A percentile compares a stretch with the other conserved stretches of the same genome.
Evolutionary conservation across 305 asterid genomes (phyloP).

Genomic region (Fraxinus paxiana): DNA sequence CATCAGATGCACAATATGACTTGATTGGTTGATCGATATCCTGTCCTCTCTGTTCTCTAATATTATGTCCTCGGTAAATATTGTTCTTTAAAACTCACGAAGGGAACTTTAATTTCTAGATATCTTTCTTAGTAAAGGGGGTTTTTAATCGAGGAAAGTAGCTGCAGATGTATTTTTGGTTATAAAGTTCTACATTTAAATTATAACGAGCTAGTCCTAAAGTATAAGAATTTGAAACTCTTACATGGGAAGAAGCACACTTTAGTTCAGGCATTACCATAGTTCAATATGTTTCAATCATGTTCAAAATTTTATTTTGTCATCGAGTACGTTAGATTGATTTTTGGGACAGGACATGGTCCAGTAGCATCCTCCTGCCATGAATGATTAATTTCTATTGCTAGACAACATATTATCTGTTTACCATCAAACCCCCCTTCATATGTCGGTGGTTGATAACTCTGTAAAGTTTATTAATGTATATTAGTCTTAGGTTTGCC

Average conservation of each 20-base stretch:
- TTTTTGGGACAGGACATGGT: slow-evolving; percentile 6
- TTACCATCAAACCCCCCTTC: neutral
- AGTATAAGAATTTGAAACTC: slow-evolving; percentile 18
- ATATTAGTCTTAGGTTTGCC: neutral
- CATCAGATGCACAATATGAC: slow-evolving; percentile 2
- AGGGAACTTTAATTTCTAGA: neutral
- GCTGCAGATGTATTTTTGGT: neutral
- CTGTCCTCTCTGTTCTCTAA: slow-evolving; percentile 1
- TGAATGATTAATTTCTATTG: neutral
- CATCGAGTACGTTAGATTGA: neutral
- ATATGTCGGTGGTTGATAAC: slow-evolving; percentile 1
- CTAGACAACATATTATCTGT: neutral
- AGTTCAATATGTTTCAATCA: slow-evolving; percentile 14
- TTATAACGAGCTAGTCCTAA: slow-evolving; percentile 2
- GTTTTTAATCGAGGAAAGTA: neutral
- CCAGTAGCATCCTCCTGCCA: neutral
- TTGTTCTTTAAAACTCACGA: slow-evolving; percentile 2
- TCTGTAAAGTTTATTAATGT: neutral
- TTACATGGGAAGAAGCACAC: slow-evolving; percentile 9
- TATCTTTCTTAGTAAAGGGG: slow-evolving; percentile 1
- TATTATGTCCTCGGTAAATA: neutral
- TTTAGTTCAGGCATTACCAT: slow-evolving; percentile 14
- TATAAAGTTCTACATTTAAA: neutral
- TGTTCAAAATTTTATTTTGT: slow-evolving; percentile 5
- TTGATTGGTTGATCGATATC: neutral